Base-by-base conservation (phyloP, 805 yeast species). In the Kuraishia floccosa region DNA sequence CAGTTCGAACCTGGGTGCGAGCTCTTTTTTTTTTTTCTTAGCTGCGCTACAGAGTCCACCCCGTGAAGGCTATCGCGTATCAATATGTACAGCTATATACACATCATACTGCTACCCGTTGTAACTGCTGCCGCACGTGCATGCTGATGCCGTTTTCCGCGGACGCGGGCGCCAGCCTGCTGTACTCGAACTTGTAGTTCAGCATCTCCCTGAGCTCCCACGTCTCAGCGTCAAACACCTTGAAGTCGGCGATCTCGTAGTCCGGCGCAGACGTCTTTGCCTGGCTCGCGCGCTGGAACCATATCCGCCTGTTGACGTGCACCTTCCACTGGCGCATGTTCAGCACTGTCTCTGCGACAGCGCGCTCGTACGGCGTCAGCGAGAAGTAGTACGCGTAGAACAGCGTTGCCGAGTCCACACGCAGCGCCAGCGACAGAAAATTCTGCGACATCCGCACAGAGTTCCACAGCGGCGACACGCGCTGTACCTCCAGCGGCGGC, bases 1-100 rank as follows among this genome's bases (percentile, higher is more conserved):
- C 74, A 78, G 94, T 83, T 83, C 94, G 76, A 83, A 56, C 76
- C 94, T 77, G 93, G 78, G 84, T 69, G 76, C 78, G 72, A 76
- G 85, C 91, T 79, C 40, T 32, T 37, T 47, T 56, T 57, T 61
- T 63, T 54, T 42, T 26, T 27, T 15, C n/a, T n/a, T n/a, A n/a
- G n/a, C n/a, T n/a, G n/a, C n/a, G n/a, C n/a, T n/a, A n/a, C n/a
- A n/a, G n/a, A n/a, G n/a, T n/a, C n/a, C n/a, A n/a, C n/a, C n/a
- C n/a, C n/a, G n/a, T n/a, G n/a, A n/a, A n/a, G n/a, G n/a, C n/a
- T n/a, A n/a, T n/a, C n/a, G n/a, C n/a, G n/a, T n/a, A n/a, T n/a
- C n/a, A n/a, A n/a, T n/a, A n/a, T n/a, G n/a, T n/a, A n/a, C n/a
- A n/a, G n/a, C n/a, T n/a, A n/a, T n/a, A n/a, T n/a, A n/a, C n/a